Evolutionary conservation across 2,329 filamentous ascomycete genomes (phyloP).

Genomic region (Neofusicoccum cordaticola): DNA sequence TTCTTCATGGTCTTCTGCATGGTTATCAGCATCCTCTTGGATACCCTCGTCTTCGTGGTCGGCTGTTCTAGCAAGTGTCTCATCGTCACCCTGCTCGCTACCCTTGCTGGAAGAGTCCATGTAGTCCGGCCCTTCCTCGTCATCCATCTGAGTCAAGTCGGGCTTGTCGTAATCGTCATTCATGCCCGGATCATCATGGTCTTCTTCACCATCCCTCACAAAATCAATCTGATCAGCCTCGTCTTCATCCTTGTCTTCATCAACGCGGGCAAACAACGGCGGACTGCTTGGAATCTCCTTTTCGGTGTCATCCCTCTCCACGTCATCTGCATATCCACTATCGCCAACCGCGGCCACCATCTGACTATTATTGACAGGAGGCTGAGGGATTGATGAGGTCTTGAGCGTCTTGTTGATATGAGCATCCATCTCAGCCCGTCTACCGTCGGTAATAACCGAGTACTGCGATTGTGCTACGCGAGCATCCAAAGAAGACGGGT

Average conservation of each 20-base stretch:
- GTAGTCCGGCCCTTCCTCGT: neutral
- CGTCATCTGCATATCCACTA: conserved; percentile 19
- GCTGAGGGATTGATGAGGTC: conserved; percentile 23
- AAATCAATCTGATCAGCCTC: neutral
- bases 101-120: neutral
- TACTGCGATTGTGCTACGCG: conserved; percentile 35
- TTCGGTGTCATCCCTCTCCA: conserved; percentile 14
- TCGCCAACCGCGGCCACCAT: neutral
- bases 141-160: conserved; percentile 7
- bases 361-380: conserved; percentile 27
- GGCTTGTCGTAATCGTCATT: conserved; percentile 17
- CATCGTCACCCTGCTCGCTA: neutral
- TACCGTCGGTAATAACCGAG: conserved; percentile 10
- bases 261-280: conserved; percentile 28
- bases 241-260: conserved; percentile 26
- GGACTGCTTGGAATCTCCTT: conserved; percentile 37
- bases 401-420: conserved; percentile 19
- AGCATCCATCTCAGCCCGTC: conserved; percentile 1
- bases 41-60: neutral
- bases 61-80: neutral
- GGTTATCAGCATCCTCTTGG: neutral
- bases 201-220: neutral
- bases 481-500: conserved; percentile 38
- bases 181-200: neutral
- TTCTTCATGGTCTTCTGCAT: neutral